Base-by-base conservation (phyloP, 306 rosid genomes). In the Lathyrus aphaca region DNA sequence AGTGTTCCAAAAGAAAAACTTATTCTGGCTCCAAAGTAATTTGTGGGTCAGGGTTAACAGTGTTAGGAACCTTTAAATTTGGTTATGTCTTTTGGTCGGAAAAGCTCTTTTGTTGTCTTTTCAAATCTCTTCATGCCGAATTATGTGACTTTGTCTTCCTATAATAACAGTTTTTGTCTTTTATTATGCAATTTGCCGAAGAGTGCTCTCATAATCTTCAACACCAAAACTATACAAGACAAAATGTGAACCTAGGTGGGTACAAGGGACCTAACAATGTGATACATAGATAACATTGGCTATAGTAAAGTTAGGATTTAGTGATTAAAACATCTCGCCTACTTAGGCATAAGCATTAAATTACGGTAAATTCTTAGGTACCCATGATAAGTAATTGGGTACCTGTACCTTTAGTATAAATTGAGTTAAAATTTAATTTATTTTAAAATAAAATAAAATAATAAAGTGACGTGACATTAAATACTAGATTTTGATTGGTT, bases 71-170 rank as follows among this genome's bases (percentile, higher is more conserved):
- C 91, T 80, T 85, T 75, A 68, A 82, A 75, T 79, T 50, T 66
- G 75, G 82, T 42, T 63, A 66, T 85, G 96, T 93, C 96, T 81
- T 75, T 59, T 70, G 88, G 98, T 90, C 90, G 97, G 96, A 46
- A 74, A 79, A 77, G 63, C 79, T 56, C 64, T 17, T 76, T 32
- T 42, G 68, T 65, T 74, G 66, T 82, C 51, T 78, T 77, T 76
- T 71, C 68, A 71, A 43, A 65, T 69, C 69, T 73, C 77, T 67
- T 72, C 84, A 78, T 88, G 88, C 88, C 85, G 68, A 73, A 86
- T 78, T 84, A 82, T 74, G 78, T 80, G 75, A 60, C 74, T 69
- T 81, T 88, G 86, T 86, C 84, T 77, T 70, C 78, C 16, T 64
- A 45, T 57, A 15, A 63, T 69, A 25, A 51, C 46, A 79, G 48